Evolutionary conservation across 495 filamentous ascomycete genomes (phyloP).

Genomic region (Ramalina intermedia): DNA sequence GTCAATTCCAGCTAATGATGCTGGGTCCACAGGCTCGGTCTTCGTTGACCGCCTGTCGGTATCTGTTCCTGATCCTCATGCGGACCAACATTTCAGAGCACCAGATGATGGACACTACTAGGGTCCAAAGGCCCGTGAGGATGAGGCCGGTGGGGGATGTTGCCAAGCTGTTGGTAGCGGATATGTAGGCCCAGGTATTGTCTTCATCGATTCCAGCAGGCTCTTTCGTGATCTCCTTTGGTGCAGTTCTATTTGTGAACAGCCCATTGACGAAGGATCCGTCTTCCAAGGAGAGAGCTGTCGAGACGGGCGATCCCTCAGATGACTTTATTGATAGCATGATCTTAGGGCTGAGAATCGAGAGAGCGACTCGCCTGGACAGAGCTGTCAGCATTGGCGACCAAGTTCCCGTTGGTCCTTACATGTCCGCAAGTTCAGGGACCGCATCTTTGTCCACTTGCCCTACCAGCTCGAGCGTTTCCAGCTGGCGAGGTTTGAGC

Average conservation of each 20-base stretch:
- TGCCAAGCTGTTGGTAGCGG: constrained; percentile 51
- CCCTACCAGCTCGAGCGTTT: background rate
- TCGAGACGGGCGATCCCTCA: constrained; percentile 32
- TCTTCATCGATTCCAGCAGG: constrained; percentile 8
- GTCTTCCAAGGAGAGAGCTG: constrained; percentile 48
- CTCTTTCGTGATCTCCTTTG: constrained; percentile 19
- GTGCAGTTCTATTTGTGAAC: constrained; percentile 37
- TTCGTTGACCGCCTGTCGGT: constrained; percentile 34
- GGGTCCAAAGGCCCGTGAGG: constrained; percentile 47
- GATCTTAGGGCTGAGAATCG: constrained; percentile 48
- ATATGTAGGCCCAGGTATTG: constrained; percentile 30
- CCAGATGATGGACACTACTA: constrained; percentile 39
- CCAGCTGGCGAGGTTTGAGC: background rate
- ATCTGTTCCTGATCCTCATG: constrained; percentile 48
- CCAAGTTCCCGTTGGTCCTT: background rate
- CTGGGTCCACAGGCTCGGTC: background rate
- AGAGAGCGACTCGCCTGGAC: constrained; percentile 19
- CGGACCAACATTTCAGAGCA: constrained; percentile 47
- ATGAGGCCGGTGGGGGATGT: constrained; percentile 56
- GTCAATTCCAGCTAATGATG: background rate
- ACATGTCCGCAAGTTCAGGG: constrained; percentile 12
- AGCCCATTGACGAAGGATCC: constrained; percentile 56
- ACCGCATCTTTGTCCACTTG: constrained; percentile 6
- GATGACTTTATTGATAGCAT: constrained; percentile 37
- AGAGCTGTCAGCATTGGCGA: background rate